Base-by-base conservation (phyloP, 805 yeast genomes). In the Ogataea trehaloabstinens region DNA sequence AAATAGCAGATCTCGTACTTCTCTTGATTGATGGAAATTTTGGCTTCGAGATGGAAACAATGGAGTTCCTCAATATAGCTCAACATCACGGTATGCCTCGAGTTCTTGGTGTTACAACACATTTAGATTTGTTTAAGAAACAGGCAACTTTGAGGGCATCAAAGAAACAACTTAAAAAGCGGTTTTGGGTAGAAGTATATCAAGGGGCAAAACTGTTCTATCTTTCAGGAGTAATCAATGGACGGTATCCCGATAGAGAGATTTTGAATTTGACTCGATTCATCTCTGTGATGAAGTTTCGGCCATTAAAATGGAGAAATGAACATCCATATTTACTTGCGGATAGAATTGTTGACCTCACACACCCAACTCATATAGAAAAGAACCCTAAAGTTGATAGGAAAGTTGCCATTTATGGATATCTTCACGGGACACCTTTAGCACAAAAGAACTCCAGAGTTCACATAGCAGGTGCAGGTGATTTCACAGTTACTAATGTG, bases 41-140 rank as follows among this genome's bases (percentile, higher is more conserved):
- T 60, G 99, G 99, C 6, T 80, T 93, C 43, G 99, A 93, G 69
- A 93, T 93, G 99, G 99, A 93, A 65, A 93, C 99, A 6, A 95
- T 93, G 98, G 99, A 93, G 65, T 93, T 93, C 57, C 71, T 93
- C 47, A 95, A 93, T 56, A 77, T 93, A 49, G 95, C 96, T 3
- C 96, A 93, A 53, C 97, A 91, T 58, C 99, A 93, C 63, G 99
- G 99, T 64, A 93, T 93, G 90, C 99, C 99, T 29, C 78, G 96
- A 52, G 95, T 93, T 15, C 70, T 93, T 31, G 99, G 98, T 49
- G 85, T 93, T 7, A 85, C 96, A 5, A 93, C 99, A 0, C 99
- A 93, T 68, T 73, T 95, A 55, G 99, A 93, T 63, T 72, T 93
- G 35, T 93, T 93, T 73, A 90, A 85, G 59, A 82, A 85, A 13